These are phyloP conservation scores for Calonectria pseudoturangicola DNA, from an alignment of 2,329 filamentous ascomycete genomes.

Conservation along the genomic window DNA sequence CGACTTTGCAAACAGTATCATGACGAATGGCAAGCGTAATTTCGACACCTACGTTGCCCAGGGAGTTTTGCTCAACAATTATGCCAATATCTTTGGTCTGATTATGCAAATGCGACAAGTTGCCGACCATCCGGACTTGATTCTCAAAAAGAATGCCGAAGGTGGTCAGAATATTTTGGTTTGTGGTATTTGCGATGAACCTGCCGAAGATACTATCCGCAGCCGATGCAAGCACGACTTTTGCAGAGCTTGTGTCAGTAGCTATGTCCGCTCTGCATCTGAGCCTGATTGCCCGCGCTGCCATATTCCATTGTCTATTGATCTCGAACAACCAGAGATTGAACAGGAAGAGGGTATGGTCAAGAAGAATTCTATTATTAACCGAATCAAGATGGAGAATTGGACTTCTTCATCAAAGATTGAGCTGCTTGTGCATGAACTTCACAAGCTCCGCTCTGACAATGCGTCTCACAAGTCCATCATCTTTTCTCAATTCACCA, in stretches of 20 bases:
- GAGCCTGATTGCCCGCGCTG: constrained; percentile 90
- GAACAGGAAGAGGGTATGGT: constrained; percentile 91
- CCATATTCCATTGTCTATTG: constrained; percentile 91
- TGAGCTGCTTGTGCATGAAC: constrained; percentile 94
- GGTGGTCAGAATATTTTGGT: constrained; percentile 93
- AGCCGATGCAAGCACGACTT: constrained; percentile 93
- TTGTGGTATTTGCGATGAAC: constrained; percentile 96
- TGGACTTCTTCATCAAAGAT: constrained; percentile 99
- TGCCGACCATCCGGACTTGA: constrained; percentile 95
- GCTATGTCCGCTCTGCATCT: constrained; percentile 84
- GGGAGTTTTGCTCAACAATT: constrained; percentile 96
- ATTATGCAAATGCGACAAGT: constrained; percentile 99
- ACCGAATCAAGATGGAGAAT: constrained; percentile 98
- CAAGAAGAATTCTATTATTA: constrained; percentile 98
- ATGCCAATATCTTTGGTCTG: constrained; percentile 98
- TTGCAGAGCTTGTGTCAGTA: constrained; percentile 64
- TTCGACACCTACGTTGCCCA: constrained; percentile 98
- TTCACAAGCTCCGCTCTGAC: constrained; percentile 93
- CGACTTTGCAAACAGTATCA: constrained; percentile 96
- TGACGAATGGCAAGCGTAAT: constrained; percentile 90
- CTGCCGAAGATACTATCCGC: constrained; percentile 94
- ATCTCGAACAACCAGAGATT: constrained; percentile 95
- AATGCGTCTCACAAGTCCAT: constrained; percentile 97
- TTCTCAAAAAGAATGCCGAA: constrained; percentile 90
- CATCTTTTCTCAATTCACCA: constrained; percentile 97